phyloP scores from a whole-genome alignment of 2,329 filamentous ascomycete genomes.

The Verticillium tricorpus region DNA sequence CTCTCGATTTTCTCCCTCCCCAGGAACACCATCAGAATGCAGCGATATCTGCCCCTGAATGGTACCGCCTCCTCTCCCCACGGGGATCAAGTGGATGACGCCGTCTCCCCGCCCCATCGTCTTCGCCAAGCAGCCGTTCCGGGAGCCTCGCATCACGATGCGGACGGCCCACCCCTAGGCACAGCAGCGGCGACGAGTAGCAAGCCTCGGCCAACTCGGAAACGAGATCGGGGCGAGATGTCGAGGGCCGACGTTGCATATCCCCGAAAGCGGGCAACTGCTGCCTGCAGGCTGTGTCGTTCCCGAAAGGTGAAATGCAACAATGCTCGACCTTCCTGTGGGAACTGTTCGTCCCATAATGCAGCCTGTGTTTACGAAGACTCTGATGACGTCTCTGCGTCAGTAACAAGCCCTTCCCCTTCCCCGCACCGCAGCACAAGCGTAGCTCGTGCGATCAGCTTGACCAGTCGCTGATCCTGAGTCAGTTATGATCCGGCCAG shows the following conservation, averaged over 20 bases:
- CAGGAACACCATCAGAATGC: neutral
- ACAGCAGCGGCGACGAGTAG: neutral
- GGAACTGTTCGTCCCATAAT: neutral
- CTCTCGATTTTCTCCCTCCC: neutral
- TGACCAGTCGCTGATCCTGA: neutral
- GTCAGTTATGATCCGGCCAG: constrained; percentile 1
- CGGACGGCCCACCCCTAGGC: neutral
- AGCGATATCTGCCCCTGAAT: neutral
- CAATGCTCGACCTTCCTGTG: constrained; percentile 1
- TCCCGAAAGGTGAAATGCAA: constrained; percentile 3
- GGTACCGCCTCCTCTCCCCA: neutral
- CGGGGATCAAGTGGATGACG: neutral
- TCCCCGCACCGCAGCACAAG: neutral
- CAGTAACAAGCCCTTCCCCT: neutral
- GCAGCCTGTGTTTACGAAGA: neutral
- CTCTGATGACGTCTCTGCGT: constrained; percentile 1
- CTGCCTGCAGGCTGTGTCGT: neutral
- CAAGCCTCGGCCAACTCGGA: neutral
- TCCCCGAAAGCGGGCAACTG: neutral
- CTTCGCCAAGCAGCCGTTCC: too few species aligned
- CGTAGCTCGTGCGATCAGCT: neutral
- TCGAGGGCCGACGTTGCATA: neutral
- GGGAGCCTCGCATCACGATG: neutral
- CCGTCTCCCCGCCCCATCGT: neutral
- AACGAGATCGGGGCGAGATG: neutral